Evolutionary conservation across 2,329 filamentous ascomycete genomes (phyloP).

Genomic region (Gliomastix tumulicola): DNA sequence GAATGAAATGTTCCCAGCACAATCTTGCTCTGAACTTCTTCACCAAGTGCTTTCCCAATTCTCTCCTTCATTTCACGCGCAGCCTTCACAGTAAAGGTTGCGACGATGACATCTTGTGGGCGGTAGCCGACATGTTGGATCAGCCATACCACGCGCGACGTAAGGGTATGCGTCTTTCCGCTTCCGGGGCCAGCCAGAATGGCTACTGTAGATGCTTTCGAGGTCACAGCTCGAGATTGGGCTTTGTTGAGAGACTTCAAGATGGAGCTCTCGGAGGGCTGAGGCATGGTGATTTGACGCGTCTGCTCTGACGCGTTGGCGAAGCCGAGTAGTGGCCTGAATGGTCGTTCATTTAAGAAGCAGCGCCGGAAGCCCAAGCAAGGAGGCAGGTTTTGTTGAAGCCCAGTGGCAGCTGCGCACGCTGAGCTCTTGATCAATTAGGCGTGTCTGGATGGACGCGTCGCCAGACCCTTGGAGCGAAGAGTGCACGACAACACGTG

Average conservation of each 20-base stretch:
- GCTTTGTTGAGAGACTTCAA: constrained; percentile 46
- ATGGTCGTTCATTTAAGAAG: no score
- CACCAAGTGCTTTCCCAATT: constrained; percentile 73
- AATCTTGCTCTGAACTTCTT: constrained; percentile 66
- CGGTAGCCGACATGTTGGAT: constrained; percentile 63
- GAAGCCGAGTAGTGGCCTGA: no score
- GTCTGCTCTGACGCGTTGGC: no score
- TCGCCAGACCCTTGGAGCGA: no score
- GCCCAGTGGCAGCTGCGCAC: no score
- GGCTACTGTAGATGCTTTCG: constrained; percentile 47
- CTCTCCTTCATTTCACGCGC: constrained; percentile 89
- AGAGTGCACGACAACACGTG: no score
- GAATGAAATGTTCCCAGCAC: constrained; percentile 94
- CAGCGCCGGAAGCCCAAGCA: no score
- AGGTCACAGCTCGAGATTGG: constrained; percentile 49
- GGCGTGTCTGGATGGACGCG: no score
- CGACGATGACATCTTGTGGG: constrained; percentile 86
- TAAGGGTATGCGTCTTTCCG: constrained; percentile 94
- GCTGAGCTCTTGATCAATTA: no score
- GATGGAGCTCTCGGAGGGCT: constrained; percentile 21
- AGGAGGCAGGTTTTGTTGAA: no score
- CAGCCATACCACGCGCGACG: constrained; percentile 85
- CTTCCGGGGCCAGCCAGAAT: constrained; percentile 63
- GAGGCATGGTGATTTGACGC: constrained; percentile 17
- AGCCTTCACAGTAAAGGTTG: constrained; percentile 95